These are phyloP conservation scores for Candolleomyces efflorescens DNA, from an alignment of 768 basidiomycete species.

Conservation along the genomic window DNA sequence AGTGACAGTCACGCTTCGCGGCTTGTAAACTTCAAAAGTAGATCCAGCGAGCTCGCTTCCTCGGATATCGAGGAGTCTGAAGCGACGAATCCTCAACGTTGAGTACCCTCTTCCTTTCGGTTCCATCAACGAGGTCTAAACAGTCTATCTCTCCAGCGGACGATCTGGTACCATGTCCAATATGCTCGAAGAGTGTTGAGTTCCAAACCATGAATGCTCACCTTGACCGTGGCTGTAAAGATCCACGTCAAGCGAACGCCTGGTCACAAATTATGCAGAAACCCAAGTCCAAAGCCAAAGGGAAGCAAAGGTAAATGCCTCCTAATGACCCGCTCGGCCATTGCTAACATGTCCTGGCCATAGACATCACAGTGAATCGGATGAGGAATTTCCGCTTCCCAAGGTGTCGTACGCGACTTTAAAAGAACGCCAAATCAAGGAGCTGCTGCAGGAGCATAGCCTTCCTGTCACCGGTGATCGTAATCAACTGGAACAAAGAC, in stretches of 20 bases:
- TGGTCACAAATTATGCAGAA: slow-evolving; percentile 46
- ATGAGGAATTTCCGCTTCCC: slow-evolving; percentile 46
- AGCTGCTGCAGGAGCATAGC: slow-evolving; percentile 47
- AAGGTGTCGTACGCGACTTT: slow-evolving; percentile 62
- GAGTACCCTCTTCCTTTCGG: not conserved
- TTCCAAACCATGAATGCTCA: slow-evolving; percentile 56
- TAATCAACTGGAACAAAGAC: slow-evolving; percentile 46
- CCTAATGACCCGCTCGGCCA: not conserved
- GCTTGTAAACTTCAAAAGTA: slow-evolving; percentile 13
- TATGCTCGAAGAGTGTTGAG: slow-evolving; percentile 48
- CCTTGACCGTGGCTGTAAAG: slow-evolving; percentile 58
- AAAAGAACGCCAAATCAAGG: slow-evolving; percentile 56
- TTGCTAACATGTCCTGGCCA: slow-evolving; percentile 1
- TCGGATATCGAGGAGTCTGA: slow-evolving; percentile 36
- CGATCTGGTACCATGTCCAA: slow-evolving; percentile 51
- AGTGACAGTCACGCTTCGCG: slow-evolving; percentile 7
- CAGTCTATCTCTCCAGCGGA: slow-evolving; percentile 25
- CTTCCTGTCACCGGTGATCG: slow-evolving; percentile 52
- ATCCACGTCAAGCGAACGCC: slow-evolving; percentile 16
- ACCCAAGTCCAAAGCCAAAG: slow-evolving; percentile 35
- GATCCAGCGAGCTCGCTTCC: slow-evolving; percentile 20
- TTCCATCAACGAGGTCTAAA: not conserved
- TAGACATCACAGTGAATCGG: slow-evolving; percentile 22
- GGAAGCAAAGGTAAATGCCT: slow-evolving; percentile 29
- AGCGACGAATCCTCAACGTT: slow-evolving; percentile 14